Conservation (phyloP, 306 rosid species). For the Vigna unguiculata region DNA sequence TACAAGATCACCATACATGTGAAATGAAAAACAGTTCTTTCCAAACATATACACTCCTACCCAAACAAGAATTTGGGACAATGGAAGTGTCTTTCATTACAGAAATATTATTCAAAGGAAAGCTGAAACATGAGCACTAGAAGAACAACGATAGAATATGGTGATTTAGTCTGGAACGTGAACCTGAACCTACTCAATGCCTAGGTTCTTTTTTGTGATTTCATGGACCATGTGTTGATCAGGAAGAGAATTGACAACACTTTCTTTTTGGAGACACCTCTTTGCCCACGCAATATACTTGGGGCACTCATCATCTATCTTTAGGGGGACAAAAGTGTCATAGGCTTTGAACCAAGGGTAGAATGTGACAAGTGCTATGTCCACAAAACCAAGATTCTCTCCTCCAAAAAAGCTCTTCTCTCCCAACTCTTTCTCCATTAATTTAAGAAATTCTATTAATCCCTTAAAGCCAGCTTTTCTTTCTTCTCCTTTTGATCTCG, state of each 20-base stretch:
- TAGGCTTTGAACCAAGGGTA: constrained; percentile 45
- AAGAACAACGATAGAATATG: too few species aligned
- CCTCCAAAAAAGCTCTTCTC: constrained; percentile 55
- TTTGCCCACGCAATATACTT: constrained; percentile 55
- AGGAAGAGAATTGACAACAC: constrained; percentile 53
- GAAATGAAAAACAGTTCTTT: too few species aligned
- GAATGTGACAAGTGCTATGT: constrained; percentile 51
- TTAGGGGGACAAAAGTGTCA: constrained; percentile 39
- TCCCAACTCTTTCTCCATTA: constrained; percentile 44
- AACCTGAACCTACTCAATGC: too few species aligned
- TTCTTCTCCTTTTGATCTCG: constrained; percentile 64
- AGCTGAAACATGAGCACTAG: too few species aligned
- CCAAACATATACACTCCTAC: too few species aligned
- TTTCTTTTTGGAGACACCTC: constrained; percentile 51
- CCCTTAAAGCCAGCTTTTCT: constrained; percentile 49
- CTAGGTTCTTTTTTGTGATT: background rate
- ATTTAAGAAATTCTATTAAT: constrained; percentile 40
- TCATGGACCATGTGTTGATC: constrained; percentile 44
- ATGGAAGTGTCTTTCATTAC: too few species aligned
- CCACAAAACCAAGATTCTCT: constrained; percentile 51
- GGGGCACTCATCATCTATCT: constrained; percentile 55
- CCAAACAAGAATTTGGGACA: too few species aligned
- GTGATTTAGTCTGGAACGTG: too few species aligned
- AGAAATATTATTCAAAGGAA: too few species aligned
- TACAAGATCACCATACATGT: too few species aligned